These are phyloP conservation scores for Paraurostyla sp. DNA, from an alignment of 73 alveolate species.

Conservation along the genomic window DNA sequence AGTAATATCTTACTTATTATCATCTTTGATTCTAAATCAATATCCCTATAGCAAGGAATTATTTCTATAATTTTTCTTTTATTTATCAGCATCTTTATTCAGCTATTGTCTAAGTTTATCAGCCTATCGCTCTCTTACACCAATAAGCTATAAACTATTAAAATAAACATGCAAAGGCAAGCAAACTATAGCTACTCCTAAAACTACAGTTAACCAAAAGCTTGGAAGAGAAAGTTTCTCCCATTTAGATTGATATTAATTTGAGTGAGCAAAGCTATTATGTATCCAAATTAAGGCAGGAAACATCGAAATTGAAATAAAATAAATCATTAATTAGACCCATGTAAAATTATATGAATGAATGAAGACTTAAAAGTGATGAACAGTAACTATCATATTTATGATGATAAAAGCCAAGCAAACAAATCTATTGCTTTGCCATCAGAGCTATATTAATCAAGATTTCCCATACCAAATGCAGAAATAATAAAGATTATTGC, in stretches of 20 bases:
- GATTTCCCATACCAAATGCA: background rate
- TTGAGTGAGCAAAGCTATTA: background rate
- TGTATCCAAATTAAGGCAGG: background rate
- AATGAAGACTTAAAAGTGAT: background rate
- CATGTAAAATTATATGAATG: background rate
- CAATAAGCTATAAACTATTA: too few species aligned
- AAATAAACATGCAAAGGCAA: too few species aligned
- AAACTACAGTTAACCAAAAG: background rate
- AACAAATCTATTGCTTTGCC: conserved; percentile 1
- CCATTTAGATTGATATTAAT: conserved; percentile 3
- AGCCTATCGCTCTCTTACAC: too few species aligned
- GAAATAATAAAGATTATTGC: conserved; percentile 6
- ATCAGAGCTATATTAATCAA: background rate
- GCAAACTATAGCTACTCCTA: too few species aligned
- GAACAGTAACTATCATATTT: background rate
- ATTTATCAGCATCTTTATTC: too few species aligned
- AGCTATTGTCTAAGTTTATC: too few species aligned
- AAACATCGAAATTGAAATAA: background rate
- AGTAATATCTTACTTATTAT: too few species aligned
- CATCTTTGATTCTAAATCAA: too few species aligned
- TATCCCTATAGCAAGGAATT: too few species aligned
- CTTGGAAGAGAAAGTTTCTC: background rate
- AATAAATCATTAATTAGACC: background rate
- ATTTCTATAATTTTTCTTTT: too few species aligned
- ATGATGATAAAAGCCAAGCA: conserved; percentile 7